A percentile compares a stretch with the other conserved stretches of the same genome.
Conservation (phyloP, 2,329 filamentous ascomycete genomes). For the Colletotrichum sp. region DNA sequence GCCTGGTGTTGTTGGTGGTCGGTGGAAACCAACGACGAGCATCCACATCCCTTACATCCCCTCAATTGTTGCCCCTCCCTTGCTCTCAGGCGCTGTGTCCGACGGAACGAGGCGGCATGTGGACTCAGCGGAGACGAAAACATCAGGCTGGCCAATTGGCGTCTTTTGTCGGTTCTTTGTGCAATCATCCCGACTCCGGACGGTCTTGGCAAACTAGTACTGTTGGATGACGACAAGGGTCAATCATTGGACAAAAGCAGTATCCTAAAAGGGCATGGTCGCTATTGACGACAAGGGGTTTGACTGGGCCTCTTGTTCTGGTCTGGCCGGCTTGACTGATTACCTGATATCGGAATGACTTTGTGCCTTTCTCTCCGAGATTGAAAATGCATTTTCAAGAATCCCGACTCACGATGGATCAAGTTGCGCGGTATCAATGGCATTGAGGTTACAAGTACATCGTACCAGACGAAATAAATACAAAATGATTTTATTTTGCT, state of each 20-base stretch:
- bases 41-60: neutral
- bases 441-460: neutral
- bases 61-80: neutral
- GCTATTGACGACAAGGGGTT: neutral
- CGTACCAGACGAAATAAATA: neutral
- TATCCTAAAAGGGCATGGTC: neutral
- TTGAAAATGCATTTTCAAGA: neutral
- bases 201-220: neutral
- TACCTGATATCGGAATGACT: neutral
- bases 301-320: neutral
- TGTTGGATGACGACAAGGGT: neutral
- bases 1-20: neutral
- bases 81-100: neutral
- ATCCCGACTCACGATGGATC: neutral
- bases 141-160: neutral
- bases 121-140: neutral
- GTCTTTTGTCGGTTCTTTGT: neutral
- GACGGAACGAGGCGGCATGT: neutral
- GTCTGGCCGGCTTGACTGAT: neutral
- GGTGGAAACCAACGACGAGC: neutral
- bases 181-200: neutral
- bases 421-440: neutral
- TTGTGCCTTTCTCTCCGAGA: neutral
- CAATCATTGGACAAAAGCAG: neutral
- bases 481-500: neutral